These are phyloP conservation scores for Aspergillus brunneoviolaceus DNA, from an alignment of 2,329 filamentous ascomycete genomes.

Conservation along the genomic window DNA sequence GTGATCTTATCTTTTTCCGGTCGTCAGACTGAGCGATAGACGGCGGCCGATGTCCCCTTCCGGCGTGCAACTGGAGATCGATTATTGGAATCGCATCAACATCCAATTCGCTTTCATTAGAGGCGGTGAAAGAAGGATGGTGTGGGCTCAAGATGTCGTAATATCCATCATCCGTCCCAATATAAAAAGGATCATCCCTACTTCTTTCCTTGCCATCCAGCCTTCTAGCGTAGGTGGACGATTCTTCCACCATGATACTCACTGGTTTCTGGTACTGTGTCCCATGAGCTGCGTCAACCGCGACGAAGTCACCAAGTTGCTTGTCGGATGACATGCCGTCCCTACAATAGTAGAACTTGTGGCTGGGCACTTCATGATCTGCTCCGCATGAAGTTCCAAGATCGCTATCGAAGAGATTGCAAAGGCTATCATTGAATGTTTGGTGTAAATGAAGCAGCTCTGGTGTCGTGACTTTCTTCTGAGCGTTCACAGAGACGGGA, in stretches of 20 bases:
- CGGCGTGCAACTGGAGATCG: constrained; percentile 72
- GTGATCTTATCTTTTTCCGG: constrained; percentile 39
- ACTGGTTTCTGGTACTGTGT: constrained; percentile 39
- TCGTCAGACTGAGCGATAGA: constrained; percentile 22
- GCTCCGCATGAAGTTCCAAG: constrained; percentile 50
- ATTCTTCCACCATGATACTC: constrained; percentile 58
- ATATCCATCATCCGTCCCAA: constrained; percentile 55
- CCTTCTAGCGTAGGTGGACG: constrained; percentile 71
- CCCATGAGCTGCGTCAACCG: constrained; percentile 22
- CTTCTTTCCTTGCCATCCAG: constrained; percentile 78
- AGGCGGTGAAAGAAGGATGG: constrained; percentile 70
- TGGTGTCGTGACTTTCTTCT: constrained; percentile 81
- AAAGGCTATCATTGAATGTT: constrained; percentile 75
- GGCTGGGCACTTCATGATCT: constrained; percentile 46
- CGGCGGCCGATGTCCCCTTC: constrained; percentile 35
- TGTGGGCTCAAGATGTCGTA: constrained; percentile 72
- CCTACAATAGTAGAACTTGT: constrained; percentile 42
- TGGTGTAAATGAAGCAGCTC: constrained; percentile 74
- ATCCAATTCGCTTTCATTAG: constrained; percentile 77
- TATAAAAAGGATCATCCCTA: constrained; percentile 95
- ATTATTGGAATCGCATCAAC: constrained; percentile 96
- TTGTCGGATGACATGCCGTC: constrained; percentile 26
- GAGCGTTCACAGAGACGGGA: constrained; percentile 79
- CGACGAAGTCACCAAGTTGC: constrained; percentile 20
- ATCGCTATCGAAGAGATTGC: constrained; percentile 60